Conservation (phyloP, 2,329 filamentous ascomycete species). For the Trichoderma guizhouense region DNA sequence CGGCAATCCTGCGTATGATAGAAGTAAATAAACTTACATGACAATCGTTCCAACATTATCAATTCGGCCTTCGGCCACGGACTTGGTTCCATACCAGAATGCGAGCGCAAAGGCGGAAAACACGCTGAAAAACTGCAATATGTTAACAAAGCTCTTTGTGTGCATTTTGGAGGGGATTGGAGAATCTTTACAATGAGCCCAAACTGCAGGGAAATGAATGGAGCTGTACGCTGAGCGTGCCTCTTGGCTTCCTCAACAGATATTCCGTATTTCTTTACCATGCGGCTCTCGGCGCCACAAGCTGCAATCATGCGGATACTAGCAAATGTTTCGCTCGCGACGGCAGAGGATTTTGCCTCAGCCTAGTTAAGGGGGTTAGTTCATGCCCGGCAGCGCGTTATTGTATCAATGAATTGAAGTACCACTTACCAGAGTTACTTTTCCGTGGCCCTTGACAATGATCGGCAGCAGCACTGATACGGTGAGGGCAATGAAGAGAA, state of each 20-base stretch:
- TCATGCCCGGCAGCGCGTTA: not conserved
- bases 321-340: constrained; percentile 59
- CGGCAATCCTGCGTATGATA: not conserved
- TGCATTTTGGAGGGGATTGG: not conserved
- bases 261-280: constrained; percentile 50
- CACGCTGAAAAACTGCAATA: constrained; percentile 48
- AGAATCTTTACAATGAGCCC: constrained; percentile 41
- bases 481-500: constrained; percentile 54
- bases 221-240: constrained; percentile 48
- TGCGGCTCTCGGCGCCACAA: constrained; percentile 57
- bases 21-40: constrained; percentile 40
- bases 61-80: constrained; percentile 45
- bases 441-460: constrained; percentile 50
- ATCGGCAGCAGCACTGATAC: constrained; percentile 51
- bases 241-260: constrained; percentile 54
- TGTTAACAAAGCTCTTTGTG: constrained; percentile 16
- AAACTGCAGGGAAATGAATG: constrained; percentile 52
- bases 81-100: constrained; percentile 62
- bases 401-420: too few relatives aligned
- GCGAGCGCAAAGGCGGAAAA: constrained; percentile 53
- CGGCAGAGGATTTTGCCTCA: constrained; percentile 55
- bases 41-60: constrained; percentile 51
- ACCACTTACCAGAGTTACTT: constrained; percentile 42
- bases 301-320: constrained; percentile 61
- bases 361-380: constrained; percentile 29